Conservation (phyloP, 2,329 filamentous ascomycete genomes). For the Whalleya microplaca region DNA sequence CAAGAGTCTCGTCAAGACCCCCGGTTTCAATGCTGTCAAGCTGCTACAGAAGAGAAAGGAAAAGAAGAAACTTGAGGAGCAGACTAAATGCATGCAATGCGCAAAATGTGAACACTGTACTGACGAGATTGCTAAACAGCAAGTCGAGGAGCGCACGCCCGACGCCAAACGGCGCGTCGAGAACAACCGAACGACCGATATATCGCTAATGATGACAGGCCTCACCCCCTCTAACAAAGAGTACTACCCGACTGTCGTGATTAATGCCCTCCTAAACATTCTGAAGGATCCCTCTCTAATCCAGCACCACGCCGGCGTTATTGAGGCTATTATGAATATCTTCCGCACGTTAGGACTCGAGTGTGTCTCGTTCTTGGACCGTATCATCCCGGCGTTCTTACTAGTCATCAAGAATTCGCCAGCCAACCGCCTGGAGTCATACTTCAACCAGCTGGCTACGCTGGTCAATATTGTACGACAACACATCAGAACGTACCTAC, state of each 20-base stretch:
- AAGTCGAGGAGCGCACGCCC: constrained; percentile 86
- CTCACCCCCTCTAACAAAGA: constrained; percentile 96
- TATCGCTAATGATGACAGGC: constrained; percentile 97
- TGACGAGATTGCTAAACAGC: constrained; percentile 44
- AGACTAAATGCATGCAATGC: background rate
- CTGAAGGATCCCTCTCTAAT: constrained; percentile 87
- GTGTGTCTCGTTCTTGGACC: constrained; percentile 90
- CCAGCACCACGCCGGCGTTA: constrained; percentile 90
- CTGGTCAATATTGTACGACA: constrained; percentile 94
- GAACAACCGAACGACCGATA: constrained; percentile 77
- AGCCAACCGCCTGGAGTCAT: constrained; percentile 81
- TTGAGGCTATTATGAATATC: constrained; percentile 98
- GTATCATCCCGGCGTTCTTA: constrained; percentile 93
- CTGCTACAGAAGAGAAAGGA: background rate
- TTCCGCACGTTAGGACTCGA: constrained; percentile 96
- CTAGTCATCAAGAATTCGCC: constrained; percentile 84
- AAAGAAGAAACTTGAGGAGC: background rate
- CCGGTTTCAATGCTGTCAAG: constrained; percentile 10
- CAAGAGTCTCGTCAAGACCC: background rate
- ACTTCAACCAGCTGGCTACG: constrained; percentile 95
- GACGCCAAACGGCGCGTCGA: constrained; percentile 74
- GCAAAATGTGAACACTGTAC: constrained; percentile 10
- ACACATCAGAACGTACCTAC: constrained; percentile 90
- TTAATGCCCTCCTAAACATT: constrained; percentile 91
- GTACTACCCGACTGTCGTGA: constrained; percentile 97